Evolutionary conservation across 2,329 filamentous ascomycete genomes (phyloP), one percentile per base, ranked within the genome.

Genomic region (Neonectria punicea): DNA sequence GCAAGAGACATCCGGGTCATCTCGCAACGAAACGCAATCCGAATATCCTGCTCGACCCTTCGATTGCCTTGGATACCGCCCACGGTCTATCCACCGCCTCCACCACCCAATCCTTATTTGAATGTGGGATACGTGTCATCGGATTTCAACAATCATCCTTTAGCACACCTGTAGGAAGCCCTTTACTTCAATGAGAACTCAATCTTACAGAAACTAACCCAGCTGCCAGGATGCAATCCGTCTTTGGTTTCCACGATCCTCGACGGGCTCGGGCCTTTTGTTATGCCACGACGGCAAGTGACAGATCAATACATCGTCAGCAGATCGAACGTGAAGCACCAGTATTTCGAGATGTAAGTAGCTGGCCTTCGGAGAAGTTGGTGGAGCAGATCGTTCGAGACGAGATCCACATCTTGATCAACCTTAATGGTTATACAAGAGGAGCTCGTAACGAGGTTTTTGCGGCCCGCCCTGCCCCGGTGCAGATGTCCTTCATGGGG

Each of bases 401-500:
- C 76, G 89, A 90, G 7, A 96, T 99, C 55, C 96, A 99, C 76
- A 96, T 99, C 46, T 86, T 99, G 20, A 90, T 99, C 73, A 99
- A 99, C 69, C 85, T 99, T n/a, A 99, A 99, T 74, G 96, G 96
- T 11, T 99, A 99, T 78, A 99, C 96, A 0, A 88, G 96, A 58
- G 96, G 96, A 32, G 96, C 96, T n/a, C 89, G 94, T 25, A 99
- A 99, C 73, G 96, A 99, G 76, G 91, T 99, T 4, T 99, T 99
- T 78, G 96, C 96, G 22, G 96, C 96, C 22, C 89, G 97, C 28
- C 93, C 96, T 16, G 94, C 94, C 2, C 96, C 96, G 0, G 93
- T 99, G 47, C 96, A 99, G 71, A 99, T 99, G 96, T 97, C 96
- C 0, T 99, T 99, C 75, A 99, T 99, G 96, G 96, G 96, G 0